phyloP scores from a whole-genome alignment of 2,329 filamentous ascomycete genomes.

The Exserohilum rostratum region DNA sequence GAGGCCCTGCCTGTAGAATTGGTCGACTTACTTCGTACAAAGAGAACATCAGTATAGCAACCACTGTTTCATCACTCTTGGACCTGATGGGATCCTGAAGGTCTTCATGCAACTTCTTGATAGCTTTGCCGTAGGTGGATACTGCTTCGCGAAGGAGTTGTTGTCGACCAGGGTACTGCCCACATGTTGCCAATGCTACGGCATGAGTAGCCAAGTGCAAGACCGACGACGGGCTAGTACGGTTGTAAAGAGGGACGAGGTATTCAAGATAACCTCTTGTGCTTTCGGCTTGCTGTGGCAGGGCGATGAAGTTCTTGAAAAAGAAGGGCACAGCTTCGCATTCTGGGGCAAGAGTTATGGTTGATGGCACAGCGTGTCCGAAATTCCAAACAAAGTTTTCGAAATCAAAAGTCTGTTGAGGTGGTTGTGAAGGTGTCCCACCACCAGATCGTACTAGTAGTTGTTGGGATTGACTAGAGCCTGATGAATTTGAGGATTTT shows the following conservation, averaged over 20 bases:
- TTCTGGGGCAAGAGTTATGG: conserved; percentile 41
- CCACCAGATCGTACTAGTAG: conserved; percentile 29
- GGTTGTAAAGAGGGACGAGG: conserved; percentile 47
- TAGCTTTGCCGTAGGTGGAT: conserved; percentile 46
- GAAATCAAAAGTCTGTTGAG: conserved; percentile 27
- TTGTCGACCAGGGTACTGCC: conserved; percentile 47
- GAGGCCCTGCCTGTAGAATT: conserved; percentile 22
- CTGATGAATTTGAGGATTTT: conserved; percentile 16
- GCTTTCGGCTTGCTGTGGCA: conserved; percentile 47
- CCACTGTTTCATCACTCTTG: conserved; percentile 48
- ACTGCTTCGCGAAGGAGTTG: conserved; percentile 43
- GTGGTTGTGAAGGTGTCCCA: conserved; percentile 17
- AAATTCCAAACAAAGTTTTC: conserved; percentile 42
- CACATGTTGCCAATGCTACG: conserved; percentile 47
- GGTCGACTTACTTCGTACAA: conserved; percentile 49
- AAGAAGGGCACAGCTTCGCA: conserved; percentile 50
- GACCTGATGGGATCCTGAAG: conserved; percentile 44
- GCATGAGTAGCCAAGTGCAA: conserved; percentile 50
- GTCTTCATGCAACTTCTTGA: conserved; percentile 46
- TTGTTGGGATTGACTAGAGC: conserved; percentile 21
- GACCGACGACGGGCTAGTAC: conserved; percentile 42
- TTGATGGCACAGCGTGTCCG: conserved; percentile 32
- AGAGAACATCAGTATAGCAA: conserved; percentile 50
- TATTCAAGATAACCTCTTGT: conserved; percentile 49
- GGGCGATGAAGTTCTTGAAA: conserved; percentile 50